Evolutionary conservation across 2,329 filamentous ascomycete genomes (phyloP).

Genomic region (Venturia effusa): DNA sequence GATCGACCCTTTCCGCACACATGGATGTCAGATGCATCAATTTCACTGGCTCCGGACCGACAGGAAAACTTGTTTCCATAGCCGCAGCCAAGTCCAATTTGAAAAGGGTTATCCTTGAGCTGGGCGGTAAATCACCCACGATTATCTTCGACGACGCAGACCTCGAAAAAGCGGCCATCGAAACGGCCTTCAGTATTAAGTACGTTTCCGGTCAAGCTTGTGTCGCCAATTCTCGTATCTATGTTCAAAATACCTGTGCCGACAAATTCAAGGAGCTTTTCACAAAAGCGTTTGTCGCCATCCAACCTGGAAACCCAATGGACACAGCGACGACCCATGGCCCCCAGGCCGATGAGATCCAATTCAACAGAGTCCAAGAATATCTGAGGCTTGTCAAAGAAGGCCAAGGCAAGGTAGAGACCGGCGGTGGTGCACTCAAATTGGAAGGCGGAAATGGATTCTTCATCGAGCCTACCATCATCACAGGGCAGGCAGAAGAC

Average conservation of each 20-base stretch:
- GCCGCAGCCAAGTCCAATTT: constrained; percentile 21
- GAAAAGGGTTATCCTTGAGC: constrained; percentile 19
- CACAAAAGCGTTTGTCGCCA: constrained; percentile 22
- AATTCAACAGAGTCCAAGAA: constrained; percentile 36
- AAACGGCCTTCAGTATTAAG: constrained; percentile 38
- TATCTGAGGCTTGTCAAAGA: constrained; percentile 30
- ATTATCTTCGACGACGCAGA: constrained; percentile 24
- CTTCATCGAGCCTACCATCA: constrained; percentile 23
- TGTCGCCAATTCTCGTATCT: constrained; percentile 48
- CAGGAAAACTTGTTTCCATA: constrained; percentile 19
- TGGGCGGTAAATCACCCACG: constrained; percentile 20
- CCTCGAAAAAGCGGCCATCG: constrained; percentile 20
- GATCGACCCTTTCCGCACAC: constrained; percentile 20
- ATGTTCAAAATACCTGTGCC: constrained; percentile 44
- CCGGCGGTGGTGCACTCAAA: constrained; percentile 21
- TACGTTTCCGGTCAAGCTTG: constrained; percentile 49
- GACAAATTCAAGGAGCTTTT: constrained; percentile 33
- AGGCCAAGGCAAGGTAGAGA: constrained; percentile 19
- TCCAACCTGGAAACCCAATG: constrained; percentile 20
- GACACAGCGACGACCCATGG: constrained; percentile 25
- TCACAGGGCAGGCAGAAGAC: constrained; percentile 20
- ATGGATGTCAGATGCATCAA: constrained; percentile 21
- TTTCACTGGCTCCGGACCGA: constrained; percentile 19
- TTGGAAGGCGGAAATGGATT: constrained; percentile 22
- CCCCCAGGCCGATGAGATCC: constrained; percentile 40